These are phyloP conservation scores for Kodamaea kaohsiungensis DNA, from an alignment of 805 yeast genomes.

Conservation along the genomic window DNA sequence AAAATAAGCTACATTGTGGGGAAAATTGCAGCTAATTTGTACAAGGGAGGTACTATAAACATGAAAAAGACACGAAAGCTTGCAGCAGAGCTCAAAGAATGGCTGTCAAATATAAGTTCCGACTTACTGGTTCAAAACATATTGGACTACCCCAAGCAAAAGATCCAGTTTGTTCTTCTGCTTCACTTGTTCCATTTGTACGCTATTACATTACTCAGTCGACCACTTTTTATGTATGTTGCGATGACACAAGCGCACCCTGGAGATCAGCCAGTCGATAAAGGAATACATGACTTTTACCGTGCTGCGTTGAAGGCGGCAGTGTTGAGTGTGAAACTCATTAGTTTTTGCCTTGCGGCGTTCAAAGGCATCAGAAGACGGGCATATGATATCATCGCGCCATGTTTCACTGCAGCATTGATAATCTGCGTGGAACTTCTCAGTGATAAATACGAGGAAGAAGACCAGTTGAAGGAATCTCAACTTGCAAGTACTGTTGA, in stretches of 20 bases:
- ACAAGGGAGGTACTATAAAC: not conserved
- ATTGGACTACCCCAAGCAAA: not conserved
- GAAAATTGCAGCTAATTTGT: conserved; percentile 6
- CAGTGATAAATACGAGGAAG: not conserved
- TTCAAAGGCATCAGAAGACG: conserved; percentile 7
- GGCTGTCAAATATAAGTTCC: conserved; percentile 3
- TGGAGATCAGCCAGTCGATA: conserved; percentile 2
- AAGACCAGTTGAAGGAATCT: conserved; percentile 1
- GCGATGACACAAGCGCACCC: not conserved
- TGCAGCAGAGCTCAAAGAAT: conserved; percentile 6
- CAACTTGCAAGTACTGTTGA: conserved; percentile 13
- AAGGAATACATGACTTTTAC: conserved; percentile 12
- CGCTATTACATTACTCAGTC: conserved; percentile 6
- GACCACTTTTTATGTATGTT: conserved; percentile 9
- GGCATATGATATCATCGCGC: conserved; percentile 17
- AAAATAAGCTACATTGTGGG: conserved; percentile 5
- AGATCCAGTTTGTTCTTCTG: conserved; percentile 2
- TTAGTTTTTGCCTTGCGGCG: conserved; percentile 16
- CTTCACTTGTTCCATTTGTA: conserved; percentile 8
- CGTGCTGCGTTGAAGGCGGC: conserved; percentile 19
- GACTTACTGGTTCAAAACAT: not conserved
- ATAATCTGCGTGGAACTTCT: conserved; percentile 11
- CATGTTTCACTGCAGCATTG: conserved; percentile 17
- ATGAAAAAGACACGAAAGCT: not conserved
- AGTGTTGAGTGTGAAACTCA: conserved; percentile 16